Conservation (phyloP, 192 early-diverging fungal species). For the Backusella morwellensis region DNA sequence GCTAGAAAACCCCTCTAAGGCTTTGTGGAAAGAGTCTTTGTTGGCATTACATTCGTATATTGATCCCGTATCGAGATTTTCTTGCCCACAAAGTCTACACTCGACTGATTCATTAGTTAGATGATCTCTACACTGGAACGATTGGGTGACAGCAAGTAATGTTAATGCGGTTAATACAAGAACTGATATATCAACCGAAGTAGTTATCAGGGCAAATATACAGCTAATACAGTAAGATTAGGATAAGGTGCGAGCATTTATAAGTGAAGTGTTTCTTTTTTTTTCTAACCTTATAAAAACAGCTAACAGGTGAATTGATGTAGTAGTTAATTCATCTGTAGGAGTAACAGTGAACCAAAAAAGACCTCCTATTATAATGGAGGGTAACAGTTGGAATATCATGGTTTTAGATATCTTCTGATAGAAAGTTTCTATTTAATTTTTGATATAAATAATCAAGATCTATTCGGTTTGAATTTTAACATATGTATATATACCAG, state of each 20-base stretch:
- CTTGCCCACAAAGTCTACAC: slow-evolving; percentile 49
- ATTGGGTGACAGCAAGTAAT: slow-evolving; percentile 54
- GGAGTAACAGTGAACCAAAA: slow-evolving; percentile 36
- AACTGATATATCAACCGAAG: slow-evolving; percentile 50
- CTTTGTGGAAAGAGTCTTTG: slow-evolving; percentile 58
- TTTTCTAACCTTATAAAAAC: slow-evolving; percentile 35
- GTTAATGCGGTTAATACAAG: slow-evolving; percentile 53
- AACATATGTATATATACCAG: neutral
- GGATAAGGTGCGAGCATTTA: neutral
- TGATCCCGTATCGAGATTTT: slow-evolving; percentile 18
- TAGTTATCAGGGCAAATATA: slow-evolving; percentile 53
- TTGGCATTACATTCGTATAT: slow-evolving; percentile 54
- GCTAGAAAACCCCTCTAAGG: slow-evolving; percentile 61
- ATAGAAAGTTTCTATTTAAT: neutral
- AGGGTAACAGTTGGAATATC: slow-evolving; percentile 5
- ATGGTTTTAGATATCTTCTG: neutral
- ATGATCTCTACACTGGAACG: slow-evolving; percentile 55
- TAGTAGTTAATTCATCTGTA: slow-evolving; percentile 22
- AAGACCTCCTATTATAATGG: slow-evolving; percentile 16
- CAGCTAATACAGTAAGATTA: slow-evolving; percentile 26
- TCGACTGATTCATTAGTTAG: slow-evolving; percentile 45
- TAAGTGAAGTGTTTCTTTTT: neutral
- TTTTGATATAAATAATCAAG: neutral
- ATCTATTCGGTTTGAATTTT: too few species aligned
- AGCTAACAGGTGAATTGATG: slow-evolving; percentile 35